A percentile compares a stretch with the other conserved stretches of the same genome.
Evolutionary conservation across 345 rosid species (phyloP).

Genomic region (Mangifera indica): DNA sequence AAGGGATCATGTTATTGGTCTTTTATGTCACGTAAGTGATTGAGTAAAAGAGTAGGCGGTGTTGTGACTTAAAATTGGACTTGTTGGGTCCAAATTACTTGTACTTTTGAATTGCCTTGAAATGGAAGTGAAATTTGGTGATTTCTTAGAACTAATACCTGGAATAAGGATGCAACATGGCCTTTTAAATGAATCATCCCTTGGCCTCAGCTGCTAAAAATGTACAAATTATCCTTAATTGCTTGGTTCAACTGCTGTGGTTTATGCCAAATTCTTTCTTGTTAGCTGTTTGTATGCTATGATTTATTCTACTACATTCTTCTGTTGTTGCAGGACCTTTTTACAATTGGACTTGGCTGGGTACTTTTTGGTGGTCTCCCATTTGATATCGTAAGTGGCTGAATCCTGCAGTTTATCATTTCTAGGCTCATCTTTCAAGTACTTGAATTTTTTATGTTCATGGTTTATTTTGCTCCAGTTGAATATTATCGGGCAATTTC

Average conservation of each 20-base stretch:
- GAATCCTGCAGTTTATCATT: not conserved
- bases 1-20: too few relatives aligned
- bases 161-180: not conserved
- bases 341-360: slow-evolving; percentile 95
- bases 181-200: not conserved
- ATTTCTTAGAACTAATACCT: not conserved
- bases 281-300: not conserved
- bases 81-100: too few relatives aligned
- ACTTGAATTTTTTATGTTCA: not conserved
- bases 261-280: not conserved
- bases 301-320: not conserved
- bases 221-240: not conserved
- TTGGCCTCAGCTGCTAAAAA: not conserved
- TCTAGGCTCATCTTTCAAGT: too few relatives aligned
- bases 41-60: too few relatives aligned
- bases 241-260: not conserved
- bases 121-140: too few relatives aligned
- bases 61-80: too few relatives aligned
- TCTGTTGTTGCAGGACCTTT: slow-evolving; percentile 64
- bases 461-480: slow-evolving; percentile 48
- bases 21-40: too few relatives aligned
- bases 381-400: slow-evolving; percentile 70
- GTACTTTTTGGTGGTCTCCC: slow-evolving; percentile 88
- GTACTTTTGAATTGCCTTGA: too few relatives aligned
- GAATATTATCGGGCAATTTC: slow-evolving; percentile 77